Conservation (phyloP, 192 early-diverging fungal genomes). For the Dissophora ornata region DNA sequence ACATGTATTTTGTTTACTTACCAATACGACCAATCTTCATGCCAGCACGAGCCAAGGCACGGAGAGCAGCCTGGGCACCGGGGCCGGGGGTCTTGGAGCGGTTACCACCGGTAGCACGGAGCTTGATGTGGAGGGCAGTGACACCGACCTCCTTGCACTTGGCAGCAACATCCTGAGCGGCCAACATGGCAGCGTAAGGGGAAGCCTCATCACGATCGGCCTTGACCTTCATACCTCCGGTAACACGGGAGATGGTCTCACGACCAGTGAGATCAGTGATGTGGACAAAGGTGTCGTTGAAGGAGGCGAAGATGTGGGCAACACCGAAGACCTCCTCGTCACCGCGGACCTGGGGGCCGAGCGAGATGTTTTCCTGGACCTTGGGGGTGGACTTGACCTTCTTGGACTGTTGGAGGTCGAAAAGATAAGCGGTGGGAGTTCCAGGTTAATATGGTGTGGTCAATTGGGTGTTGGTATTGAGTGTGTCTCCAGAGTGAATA, state of each 20-base stretch:
- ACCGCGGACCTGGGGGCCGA: conserved; percentile 97
- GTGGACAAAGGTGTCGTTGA: conserved; percentile 99
- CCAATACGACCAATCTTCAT: conserved; percentile 96
- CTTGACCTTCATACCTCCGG: conserved; percentile 99
- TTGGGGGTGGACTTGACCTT: conserved; percentile 71
- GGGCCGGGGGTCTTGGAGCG: conserved; percentile 98
- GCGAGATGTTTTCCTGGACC: conserved; percentile 90
- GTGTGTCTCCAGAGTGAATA: no score
- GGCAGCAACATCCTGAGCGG: conserved; percentile 97
- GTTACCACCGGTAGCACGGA: conserved; percentile 99
- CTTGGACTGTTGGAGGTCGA: conserved; percentile 66
- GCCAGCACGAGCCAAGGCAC: conserved; percentile 98
- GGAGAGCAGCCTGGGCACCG: conserved; percentile 98
- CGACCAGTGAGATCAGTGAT: conserved; percentile 99
- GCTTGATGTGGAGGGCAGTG: conserved; percentile 99
- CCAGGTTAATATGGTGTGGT: no score
- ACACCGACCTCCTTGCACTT: conserved; percentile 99
- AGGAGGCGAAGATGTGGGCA: conserved; percentile 99
- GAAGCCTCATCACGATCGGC: conserved; percentile 99
- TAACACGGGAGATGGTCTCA: conserved; percentile 99
- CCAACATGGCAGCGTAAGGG: conserved; percentile 99
- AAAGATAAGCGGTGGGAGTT: no score
- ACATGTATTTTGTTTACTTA: conserved; percentile 62
- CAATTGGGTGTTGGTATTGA: no score
- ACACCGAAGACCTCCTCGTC: conserved; percentile 99